Conservation (phyloP, 805 yeast genomes). For the Candida xiaguanensis region DNA sequence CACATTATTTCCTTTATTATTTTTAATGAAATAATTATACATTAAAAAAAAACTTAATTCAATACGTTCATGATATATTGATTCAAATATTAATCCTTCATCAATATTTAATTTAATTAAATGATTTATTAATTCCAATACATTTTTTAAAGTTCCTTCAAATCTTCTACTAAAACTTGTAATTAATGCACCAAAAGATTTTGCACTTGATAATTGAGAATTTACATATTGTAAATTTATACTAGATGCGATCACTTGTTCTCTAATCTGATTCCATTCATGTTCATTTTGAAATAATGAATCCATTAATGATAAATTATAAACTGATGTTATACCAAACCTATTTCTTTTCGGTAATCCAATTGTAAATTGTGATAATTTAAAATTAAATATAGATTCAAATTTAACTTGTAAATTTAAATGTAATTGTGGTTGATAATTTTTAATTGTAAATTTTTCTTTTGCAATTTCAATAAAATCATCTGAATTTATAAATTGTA, state of each 20-base stretch:
- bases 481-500: slow-evolving; percentile 35
- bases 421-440: slow-evolving; percentile 46
- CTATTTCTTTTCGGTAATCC: slow-evolving; percentile 44
- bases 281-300: slow-evolving; percentile 45
- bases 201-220: slow-evolving; percentile 66
- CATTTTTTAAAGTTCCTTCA: slow-evolving; percentile 19
- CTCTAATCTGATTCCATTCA: slow-evolving; percentile 41
- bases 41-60: slow-evolving; percentile 60
- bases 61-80: slow-evolving; percentile 57
- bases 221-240: slow-evolving; percentile 59
- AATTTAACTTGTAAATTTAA: slow-evolving; percentile 44
- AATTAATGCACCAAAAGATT: slow-evolving; percentile 74
- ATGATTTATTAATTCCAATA: slow-evolving; percentile 37
- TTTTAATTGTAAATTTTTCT: slow-evolving; percentile 38
- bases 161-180: slow-evolving; percentile 58
- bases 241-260: slow-evolving; percentile 54
- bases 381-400: slow-evolving; percentile 39
- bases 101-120: slow-evolving; percentile 50
- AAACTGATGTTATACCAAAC: slow-evolving; percentile 52
- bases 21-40: slow-evolving; percentile 35
- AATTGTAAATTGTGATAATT: slow-evolving; percentile 50
- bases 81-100: slow-evolving; percentile 50
- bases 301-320: slow-evolving; percentile 63
- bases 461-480: slow-evolving; percentile 30
- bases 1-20: slow-evolving; percentile 28